Conservation (phyloP, 768 basidiomycete genomes). For the Holtermannia corniformis region DNA sequence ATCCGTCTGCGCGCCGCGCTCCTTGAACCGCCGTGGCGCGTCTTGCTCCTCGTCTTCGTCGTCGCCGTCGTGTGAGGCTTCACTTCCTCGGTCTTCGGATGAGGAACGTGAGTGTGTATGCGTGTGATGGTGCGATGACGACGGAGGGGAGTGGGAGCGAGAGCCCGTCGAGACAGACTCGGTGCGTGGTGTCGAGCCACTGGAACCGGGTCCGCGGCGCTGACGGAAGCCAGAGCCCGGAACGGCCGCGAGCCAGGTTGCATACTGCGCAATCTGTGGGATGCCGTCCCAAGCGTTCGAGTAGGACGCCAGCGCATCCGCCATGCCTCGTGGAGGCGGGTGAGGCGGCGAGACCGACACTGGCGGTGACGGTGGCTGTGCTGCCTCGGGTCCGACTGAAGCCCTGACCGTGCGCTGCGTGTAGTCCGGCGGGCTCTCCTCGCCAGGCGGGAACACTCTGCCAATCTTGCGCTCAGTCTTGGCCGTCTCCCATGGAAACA, state of each 20-base stretch:
- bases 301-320: slow-evolving; percentile 46
- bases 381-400: not conserved
- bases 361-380: slow-evolving; percentile 5
- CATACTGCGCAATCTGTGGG: slow-evolving; percentile 70
- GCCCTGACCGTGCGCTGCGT: not conserved
- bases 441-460: slow-evolving; percentile 42
- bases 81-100: not conserved
- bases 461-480: slow-evolving; percentile 15
- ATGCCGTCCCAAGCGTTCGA: slow-evolving; percentile 77
- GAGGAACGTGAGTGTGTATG: not conserved
- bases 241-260: slow-evolving; percentile 41
- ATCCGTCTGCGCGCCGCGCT: slow-evolving; percentile 27
- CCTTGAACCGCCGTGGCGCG: slow-evolving; percentile 26
- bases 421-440: slow-evolving; percentile 40
- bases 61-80: slow-evolving; percentile 26
- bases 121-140: not conserved
- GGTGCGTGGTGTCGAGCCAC: not conserved
- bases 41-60: slow-evolving; percentile 44
- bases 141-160: too few species aligned
- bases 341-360: slow-evolving; percentile 21
- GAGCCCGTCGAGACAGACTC: too few species aligned
- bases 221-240: not conserved
- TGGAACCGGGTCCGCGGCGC: not conserved
- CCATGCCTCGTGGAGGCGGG: slow-evolving; percentile 52
- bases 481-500: slow-evolving; percentile 89